Base-by-base conservation (phyloP, 768 basidiomycete genomes). In the Podaxis rugospora region DNA sequence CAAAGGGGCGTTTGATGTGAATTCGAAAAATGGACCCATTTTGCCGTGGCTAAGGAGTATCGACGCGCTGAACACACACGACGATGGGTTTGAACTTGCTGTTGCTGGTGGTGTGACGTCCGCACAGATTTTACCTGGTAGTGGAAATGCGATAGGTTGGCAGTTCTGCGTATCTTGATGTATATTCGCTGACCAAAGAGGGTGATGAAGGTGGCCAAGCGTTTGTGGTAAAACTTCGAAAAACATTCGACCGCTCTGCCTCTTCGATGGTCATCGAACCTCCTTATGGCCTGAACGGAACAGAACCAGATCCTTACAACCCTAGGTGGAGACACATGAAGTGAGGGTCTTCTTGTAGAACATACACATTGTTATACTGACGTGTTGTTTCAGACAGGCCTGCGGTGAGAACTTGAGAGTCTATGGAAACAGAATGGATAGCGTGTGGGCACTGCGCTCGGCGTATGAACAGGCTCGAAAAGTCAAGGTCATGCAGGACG, bases 101-200 rank as follows among this genome's bases (percentile, higher is more conserved):
- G 87, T 94, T 57, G 82, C 95, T 2, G 94, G 94, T 10, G 95
- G 95, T 13, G 88, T 96, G 36, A 96, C 95, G 0, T 89, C 93
- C 2, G 86, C 83, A 14, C 89, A 92, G 66, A 78, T 95, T 42
- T 75, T 95, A 3, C 91, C 94, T 7, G 94, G 93, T 5, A 86
- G 83, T 57, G 81, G 71, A 27, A 90, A 92, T 72, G 85, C 83
- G 42, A 90, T 93, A 52, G 91, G 91, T 89, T 65, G 52, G 62
- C 62, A 28, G 14, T 25, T 37, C 21, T n/a, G 16, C 18, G 25
- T 14, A 23, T 7, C 18, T 42, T 7, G 10, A 9, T 40, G 32
- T 23, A 21, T 14, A 40, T 11, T 40, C 18, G 16, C 35, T 37
- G 16, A 55, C 6, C 23, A 4, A 35, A 11, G 35, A 21, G 35